Evolutionary conservation across 179 eudicot species (phyloP).

Genomic region (Nepenthes alata): DNA sequence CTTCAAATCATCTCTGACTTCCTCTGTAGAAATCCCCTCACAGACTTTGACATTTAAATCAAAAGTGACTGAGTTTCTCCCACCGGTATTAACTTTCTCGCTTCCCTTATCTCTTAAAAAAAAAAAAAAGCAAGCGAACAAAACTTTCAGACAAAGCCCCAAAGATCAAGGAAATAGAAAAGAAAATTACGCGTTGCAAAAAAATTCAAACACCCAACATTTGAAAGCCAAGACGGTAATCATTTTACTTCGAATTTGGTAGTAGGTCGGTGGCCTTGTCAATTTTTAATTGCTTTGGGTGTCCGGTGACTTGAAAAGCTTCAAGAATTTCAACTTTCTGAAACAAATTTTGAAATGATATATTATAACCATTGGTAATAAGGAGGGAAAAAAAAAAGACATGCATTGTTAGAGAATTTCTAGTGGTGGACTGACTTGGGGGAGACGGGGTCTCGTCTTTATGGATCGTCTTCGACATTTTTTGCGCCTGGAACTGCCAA

Average conservation of each 20-base stretch:
- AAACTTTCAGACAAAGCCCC: neutral
- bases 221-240: neutral
- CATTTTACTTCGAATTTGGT: constrained; percentile 17
- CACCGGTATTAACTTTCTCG: constrained; percentile 20
- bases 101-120: constrained; percentile 15
- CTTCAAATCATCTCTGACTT: neutral
- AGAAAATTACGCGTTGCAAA: neutral
- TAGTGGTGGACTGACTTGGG: constrained; percentile 10
- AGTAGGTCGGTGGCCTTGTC: constrained; percentile 8
- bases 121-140: neutral
- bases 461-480: constrained; percentile 5
- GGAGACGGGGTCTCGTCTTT: constrained; percentile 12
- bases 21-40: constrained; percentile 11
- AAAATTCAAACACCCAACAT: too few species aligned
- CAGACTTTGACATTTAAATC: constrained; percentile 35
- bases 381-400: neutral
- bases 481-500: constrained; percentile 13
- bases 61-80: constrained; percentile 36
- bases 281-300: constrained; percentile 9
- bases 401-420: neutral
- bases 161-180: neutral
- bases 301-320: constrained; percentile 13
- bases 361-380: neutral
- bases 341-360: constrained; percentile 7
- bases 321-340: constrained; percentile 24